Base-by-base conservation (phyloP, 2,329 filamentous ascomycete genomes). In the Leptographium wingfieldii region DNA sequence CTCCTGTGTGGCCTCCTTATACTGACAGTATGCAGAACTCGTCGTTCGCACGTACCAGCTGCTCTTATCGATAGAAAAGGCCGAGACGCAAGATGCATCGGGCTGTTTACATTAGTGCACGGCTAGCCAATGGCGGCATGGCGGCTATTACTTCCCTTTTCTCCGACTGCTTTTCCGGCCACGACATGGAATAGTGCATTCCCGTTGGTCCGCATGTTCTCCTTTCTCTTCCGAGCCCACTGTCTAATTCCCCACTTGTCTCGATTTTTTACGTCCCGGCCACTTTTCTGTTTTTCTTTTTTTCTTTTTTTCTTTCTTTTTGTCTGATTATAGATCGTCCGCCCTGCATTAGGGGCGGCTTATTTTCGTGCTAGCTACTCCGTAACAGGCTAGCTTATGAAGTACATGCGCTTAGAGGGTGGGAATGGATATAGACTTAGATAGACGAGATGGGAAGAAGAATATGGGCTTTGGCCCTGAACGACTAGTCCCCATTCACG, bases 51-150 rank as follows among this genome's bases (percentile, higher is more conserved):
- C 84, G 3, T 82, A 78, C 56, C 78, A 80, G 66, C 73, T 90
- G 43, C 74, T 89, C 16, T 70, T 87, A 46, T 83, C 79, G 61
- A 73, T 88, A 29, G 89, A 94, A 68, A 76, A 81, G 67, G 84
- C 84, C 1, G 73, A 82, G 60, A 74, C 78, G 56, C 80, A 87
- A 66, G 79, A 87, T 64, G 73, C 80, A 55, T 77, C 77, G 62
- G 78, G 80, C 68, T 46, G 35, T 10, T 3, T 51, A 19, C 43
- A 46, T 46, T 46, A 46, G 84, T 83, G 71, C 88, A 85, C 72
- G 84, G 86, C 59, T 76, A 90, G 86, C 59, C 76, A 90, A 59
- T 76, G 87, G 51, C 85, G 54, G 10, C 54, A 43, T 22, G 33
- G 52, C 10, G 16, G 16, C 19, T 16, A n/a, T 33, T 22, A 16